Conservation (phyloP, 192 early-diverging fungal genomes). For the Helicostylum pulchrum region DNA sequence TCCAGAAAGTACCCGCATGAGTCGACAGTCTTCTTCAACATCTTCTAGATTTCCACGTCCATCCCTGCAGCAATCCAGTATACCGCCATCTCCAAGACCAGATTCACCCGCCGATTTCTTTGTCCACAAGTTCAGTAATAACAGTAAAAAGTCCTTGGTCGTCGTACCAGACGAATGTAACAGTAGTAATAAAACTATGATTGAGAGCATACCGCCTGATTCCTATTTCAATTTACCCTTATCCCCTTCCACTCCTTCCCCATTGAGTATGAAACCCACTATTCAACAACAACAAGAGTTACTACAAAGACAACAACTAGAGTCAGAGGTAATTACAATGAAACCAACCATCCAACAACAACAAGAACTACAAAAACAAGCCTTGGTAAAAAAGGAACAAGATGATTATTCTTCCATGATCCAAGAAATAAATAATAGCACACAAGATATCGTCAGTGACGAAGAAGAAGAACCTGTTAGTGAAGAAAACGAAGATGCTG, state of each 20-base stretch:
- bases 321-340: too few relatives aligned
- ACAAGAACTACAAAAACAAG: too few relatives aligned
- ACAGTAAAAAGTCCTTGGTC: neutral
- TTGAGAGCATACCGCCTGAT: constrained; percentile 5
- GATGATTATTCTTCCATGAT: neutral
- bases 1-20: constrained; percentile 13
- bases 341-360: too few relatives aligned
- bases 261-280: neutral
- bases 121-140: neutral
- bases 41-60: constrained; percentile 11
- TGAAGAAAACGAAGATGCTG: constrained; percentile 10
- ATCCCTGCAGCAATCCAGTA: constrained; percentile 17
- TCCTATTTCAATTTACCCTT: constrained; percentile 10
- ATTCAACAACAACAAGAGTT: too few relatives aligned
- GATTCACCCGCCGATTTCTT: neutral
- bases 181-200: constrained; percentile 15
- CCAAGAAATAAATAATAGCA: neutral
- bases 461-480: neutral
- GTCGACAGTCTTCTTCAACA: constrained; percentile 3
- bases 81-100: constrained; percentile 8
- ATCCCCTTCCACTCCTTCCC: neutral
- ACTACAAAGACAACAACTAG: neutral
- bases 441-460: neutral
- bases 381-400: neutral
- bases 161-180: neutral